Conservation (phyloP, 73 alveolate genomes). For the Symbiodinium natans region DNA sequence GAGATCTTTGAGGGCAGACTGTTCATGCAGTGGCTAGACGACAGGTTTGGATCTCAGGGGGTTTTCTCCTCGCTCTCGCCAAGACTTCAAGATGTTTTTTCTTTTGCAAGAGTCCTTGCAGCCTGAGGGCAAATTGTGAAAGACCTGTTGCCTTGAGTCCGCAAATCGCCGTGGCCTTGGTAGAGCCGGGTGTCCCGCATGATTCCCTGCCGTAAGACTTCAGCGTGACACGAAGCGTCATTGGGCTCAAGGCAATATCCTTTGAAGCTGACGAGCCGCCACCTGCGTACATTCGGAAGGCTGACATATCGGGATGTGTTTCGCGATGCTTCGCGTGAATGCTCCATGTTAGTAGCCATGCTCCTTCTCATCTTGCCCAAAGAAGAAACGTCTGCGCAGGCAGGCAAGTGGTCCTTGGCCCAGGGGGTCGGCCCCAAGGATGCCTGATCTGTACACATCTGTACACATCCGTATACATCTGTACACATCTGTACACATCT, state of each 20-base stretch:
- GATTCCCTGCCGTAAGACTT: neutral
- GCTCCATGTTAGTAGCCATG: no score
- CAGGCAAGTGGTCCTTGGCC: slow-evolving; percentile 79
- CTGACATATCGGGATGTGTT: neutral
- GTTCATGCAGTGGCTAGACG: slow-evolving; percentile 51
- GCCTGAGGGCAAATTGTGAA: slow-evolving; percentile 40
- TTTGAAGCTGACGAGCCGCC: slow-evolving; percentile 40
- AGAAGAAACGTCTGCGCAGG: no score
- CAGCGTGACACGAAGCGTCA: neutral
- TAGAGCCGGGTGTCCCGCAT: neutral
- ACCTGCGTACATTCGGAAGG: slow-evolving; percentile 76
- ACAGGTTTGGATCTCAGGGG: slow-evolving; percentile 1
- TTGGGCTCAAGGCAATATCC: slow-evolving; percentile 9
- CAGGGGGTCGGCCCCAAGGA: slow-evolving; percentile 92
- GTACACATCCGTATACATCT: neutral
- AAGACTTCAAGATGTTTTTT: no score
- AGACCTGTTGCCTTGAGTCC: slow-evolving; percentile 15
- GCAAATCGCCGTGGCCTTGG: slow-evolving; percentile 12
- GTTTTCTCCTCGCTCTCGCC: neutral
- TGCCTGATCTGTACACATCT: neutral
- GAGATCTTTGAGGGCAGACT: slow-evolving; percentile 72
- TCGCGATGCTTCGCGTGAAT: neutral
- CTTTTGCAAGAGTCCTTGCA: neutral
- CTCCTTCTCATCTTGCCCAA: no score
- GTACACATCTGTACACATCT: no score